Conservation (phyloP, 352 stramenopile species). For the Globisporangium apiculatum region DNA sequence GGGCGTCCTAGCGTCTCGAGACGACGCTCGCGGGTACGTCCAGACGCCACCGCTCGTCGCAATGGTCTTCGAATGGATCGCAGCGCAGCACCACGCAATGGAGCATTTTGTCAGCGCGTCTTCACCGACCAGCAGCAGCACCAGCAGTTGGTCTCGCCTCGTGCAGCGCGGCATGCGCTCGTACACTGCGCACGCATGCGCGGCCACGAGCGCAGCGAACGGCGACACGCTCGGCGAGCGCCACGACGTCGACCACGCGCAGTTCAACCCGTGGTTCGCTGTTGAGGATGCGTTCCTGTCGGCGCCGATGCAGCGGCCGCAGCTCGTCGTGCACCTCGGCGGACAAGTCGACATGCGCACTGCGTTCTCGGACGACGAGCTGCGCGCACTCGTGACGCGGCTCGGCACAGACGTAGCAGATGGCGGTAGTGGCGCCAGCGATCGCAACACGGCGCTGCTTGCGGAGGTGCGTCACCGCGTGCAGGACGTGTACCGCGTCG, state of each 20-base stretch:
- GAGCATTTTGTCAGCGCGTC: slow-evolving; percentile 2
- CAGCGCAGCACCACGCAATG: slow-evolving; percentile 36
- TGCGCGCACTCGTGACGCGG: slow-evolving; percentile 19
- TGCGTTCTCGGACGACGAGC: slow-evolving; percentile 35
- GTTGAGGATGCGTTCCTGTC: slow-evolving; percentile 44
- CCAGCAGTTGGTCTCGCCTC: slow-evolving; percentile 34
- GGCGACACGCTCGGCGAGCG: slow-evolving; percentile 34
- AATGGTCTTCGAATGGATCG: slow-evolving; percentile 44
- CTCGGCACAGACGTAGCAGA: background rate
- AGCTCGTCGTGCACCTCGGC: slow-evolving; percentile 49
- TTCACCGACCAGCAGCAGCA: slow-evolving; percentile 6
- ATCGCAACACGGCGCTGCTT: background rate
- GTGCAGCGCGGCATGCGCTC: slow-evolving; percentile 23
- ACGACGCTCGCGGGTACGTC: slow-evolving; percentile 17
- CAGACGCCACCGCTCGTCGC: slow-evolving; percentile 28
- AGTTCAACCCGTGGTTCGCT: slow-evolving; percentile 64
- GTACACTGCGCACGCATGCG: slow-evolving; percentile 29
- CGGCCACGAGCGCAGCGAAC: slow-evolving; percentile 21
- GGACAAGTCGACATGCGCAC: slow-evolving; percentile 50
- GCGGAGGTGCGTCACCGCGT: slow-evolving; percentile 38
- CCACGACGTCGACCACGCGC: slow-evolving; percentile 17
- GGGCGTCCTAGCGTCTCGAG: no score
- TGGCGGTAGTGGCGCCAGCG: background rate
- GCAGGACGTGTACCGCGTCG: slow-evolving; percentile 62
- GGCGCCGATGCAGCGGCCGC: slow-evolving; percentile 38